A percentile compares a stretch with the other conserved stretches of the same genome.
Conservation (phyloP, 2,329 filamentous ascomycete genomes). For the Fusarium sp. region DNA sequence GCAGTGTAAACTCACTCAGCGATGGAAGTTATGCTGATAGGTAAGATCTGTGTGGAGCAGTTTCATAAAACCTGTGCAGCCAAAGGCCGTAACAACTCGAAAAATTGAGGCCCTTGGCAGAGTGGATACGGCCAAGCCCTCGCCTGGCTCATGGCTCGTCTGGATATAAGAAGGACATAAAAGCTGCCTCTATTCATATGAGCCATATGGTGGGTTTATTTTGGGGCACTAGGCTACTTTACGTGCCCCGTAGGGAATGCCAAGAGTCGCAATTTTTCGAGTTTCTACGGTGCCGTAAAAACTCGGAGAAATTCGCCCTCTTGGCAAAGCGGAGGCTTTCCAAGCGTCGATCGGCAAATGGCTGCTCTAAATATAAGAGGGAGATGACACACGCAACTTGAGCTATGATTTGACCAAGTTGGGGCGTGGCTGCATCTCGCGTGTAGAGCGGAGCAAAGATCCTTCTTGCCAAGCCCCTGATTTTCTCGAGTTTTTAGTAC, state of each 20-base stretch:
- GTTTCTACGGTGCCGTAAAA: neutral
- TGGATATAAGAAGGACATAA: too few relatives aligned
- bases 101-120: too few relatives aligned
- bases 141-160: too few relatives aligned
- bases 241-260: too few relatives aligned
- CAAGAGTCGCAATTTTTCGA: too few relatives aligned
- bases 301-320: neutral
- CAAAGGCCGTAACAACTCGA: neutral
- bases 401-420: neutral
- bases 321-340: neutral
- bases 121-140: too few relatives aligned
- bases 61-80: neutral
- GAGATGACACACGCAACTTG: neutral
- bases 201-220: too few relatives aligned
- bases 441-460: neutral
- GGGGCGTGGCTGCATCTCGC: neutral
- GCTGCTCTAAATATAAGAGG: neutral
- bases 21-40: neutral
- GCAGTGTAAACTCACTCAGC: neutral
- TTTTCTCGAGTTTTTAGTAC: neutral
- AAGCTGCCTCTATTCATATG: too few relatives aligned
- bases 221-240: too few relatives aligned
- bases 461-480: neutral
- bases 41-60: neutral
- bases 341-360: neutral